Evolutionary conservation across 2,329 filamentous ascomycete species (phyloP).

Genomic region (Blastomyces silverae): DNA sequence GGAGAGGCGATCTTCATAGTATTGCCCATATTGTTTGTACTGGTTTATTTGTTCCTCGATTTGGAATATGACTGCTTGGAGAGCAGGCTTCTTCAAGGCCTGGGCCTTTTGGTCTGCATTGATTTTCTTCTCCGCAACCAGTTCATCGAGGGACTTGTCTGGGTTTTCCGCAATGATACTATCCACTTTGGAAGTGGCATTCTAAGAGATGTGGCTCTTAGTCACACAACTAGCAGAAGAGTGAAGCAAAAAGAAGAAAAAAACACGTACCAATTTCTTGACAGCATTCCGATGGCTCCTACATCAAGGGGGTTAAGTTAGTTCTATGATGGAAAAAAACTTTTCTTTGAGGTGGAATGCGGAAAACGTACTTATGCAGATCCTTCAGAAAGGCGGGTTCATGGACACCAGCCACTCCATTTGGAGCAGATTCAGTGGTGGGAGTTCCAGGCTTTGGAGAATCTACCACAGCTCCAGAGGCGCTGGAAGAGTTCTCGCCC

Average conservation of each 20-base stretch:
- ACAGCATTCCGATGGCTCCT: conserved; percentile 86
- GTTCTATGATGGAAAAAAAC: conserved; percentile 19
- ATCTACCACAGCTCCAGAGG: conserved; percentile 41
- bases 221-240: neutral
- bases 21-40: conserved; percentile 54
- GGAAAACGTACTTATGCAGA: conserved; percentile 68
- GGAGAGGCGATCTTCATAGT: conserved; percentile 51
- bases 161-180: conserved; percentile 55
- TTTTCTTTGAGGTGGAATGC: conserved; percentile 2
- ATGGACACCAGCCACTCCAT: conserved; percentile 52
- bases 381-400: conserved; percentile 82
- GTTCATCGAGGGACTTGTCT: conserved; percentile 54
- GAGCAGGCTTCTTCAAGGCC: conserved; percentile 54
- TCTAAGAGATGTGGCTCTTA: conserved; percentile 33
- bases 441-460: conserved; percentile 26
- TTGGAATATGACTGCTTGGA: conserved; percentile 51
- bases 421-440: conserved; percentile 44
- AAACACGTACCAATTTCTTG: conserved; percentile 75
- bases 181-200: conserved; percentile 55
- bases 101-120: conserved; percentile 60
- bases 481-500: conserved; percentile 45
- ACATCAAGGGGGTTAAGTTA: conserved; percentile 1
- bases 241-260: conserved; percentile 20
- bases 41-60: conserved; percentile 56
- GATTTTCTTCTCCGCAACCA: conserved; percentile 57